Base-by-base conservation (phyloP, 164 flowering plant species). In the Vitis labrusca region DNA sequence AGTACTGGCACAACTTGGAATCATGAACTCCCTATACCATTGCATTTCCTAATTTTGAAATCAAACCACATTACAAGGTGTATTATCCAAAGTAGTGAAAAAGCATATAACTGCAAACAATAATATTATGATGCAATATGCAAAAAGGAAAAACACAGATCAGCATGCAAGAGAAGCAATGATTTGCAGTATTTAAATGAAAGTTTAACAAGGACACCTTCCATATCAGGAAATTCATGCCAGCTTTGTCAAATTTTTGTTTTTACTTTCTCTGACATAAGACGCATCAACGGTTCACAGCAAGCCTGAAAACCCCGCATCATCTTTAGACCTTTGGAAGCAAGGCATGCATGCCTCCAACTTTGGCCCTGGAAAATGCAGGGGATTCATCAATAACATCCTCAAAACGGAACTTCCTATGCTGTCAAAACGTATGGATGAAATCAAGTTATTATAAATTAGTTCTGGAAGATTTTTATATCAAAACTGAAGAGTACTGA, bases 341-440 rank as follows among this genome's bases (percentile, higher is more conserved):
- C 88, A 84, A 83, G 77, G 64, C 63, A 76, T 61, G 71, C 79
- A 80, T 74, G 89, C 85, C 86, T 76, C 92, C 83, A 76, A 85
- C 84, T 77, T 59, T 76, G 81, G 80, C 81, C 91, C 89, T 83
- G 89, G 85, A 86, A 88, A 84, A 86, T 75, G 82, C 75, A 82
- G 83, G 83, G 80, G 83, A 81, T 73, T 71, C 73, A 80, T 85
- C 83, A 86, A 87, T 86, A 79, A 55, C 68, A 55, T 77, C 74
- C 76, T 72, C 69, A 73, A 72, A 37, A 70, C 10, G 23, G 59
- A 75, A 71, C 59, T 58, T n/a, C 71, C 23, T 47, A 60, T 71
- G 75, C 65, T 74, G 76, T 80, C 77, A 81, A 75, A 68, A 64
- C 67, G 63, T 59, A 74, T 61, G 69, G 72, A 74, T 63, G 66